Conservation (phyloP, 768 basidiomycete species). For the Strobilomyces dryophilus region DNA sequence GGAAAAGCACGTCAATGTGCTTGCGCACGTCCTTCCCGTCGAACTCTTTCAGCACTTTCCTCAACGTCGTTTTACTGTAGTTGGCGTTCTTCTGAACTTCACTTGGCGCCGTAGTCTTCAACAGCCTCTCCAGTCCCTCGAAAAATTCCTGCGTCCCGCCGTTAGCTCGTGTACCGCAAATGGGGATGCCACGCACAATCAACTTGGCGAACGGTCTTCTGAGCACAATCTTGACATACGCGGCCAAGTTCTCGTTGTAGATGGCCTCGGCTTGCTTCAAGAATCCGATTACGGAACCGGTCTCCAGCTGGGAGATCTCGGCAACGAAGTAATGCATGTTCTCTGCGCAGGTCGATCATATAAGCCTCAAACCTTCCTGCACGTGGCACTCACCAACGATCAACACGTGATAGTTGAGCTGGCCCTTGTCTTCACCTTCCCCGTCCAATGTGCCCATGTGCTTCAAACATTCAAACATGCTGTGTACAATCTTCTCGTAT, state of each 20-base stretch:
- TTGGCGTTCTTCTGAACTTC: slow-evolving; percentile 73
- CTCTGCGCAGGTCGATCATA: slow-evolving; percentile 46
- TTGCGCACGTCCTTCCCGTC: slow-evolving; percentile 88
- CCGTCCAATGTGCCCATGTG: slow-evolving; percentile 96
- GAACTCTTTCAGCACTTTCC: slow-evolving; percentile 82
- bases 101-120: slow-evolving; percentile 71
- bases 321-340: slow-evolving; percentile 95
- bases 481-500: slow-evolving; percentile 83
- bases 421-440: slow-evolving; percentile 92
- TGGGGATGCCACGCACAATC: slow-evolving; percentile 52
- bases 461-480: slow-evolving; percentile 90
- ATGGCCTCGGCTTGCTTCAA: slow-evolving; percentile 71
- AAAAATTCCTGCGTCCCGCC: slow-evolving; percentile 75
- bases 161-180: slow-evolving; percentile 1
- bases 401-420: slow-evolving; percentile 94
- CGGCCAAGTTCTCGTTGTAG: slow-evolving; percentile 84
- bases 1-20: slow-evolving; percentile 78
- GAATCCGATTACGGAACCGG: slow-evolving; percentile 59
- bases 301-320: slow-evolving; percentile 70
- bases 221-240: slow-evolving; percentile 85
- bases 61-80: slow-evolving; percentile 75
- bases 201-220: slow-evolving; percentile 83
- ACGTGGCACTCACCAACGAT: slow-evolving; percentile 70
- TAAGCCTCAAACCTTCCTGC: not conserved
- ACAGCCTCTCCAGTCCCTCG: slow-evolving; percentile 83